Base-by-base conservation (phyloP, 2,329 filamentous ascomycete species). In the Colletotrichum chrysophilum region DNA sequence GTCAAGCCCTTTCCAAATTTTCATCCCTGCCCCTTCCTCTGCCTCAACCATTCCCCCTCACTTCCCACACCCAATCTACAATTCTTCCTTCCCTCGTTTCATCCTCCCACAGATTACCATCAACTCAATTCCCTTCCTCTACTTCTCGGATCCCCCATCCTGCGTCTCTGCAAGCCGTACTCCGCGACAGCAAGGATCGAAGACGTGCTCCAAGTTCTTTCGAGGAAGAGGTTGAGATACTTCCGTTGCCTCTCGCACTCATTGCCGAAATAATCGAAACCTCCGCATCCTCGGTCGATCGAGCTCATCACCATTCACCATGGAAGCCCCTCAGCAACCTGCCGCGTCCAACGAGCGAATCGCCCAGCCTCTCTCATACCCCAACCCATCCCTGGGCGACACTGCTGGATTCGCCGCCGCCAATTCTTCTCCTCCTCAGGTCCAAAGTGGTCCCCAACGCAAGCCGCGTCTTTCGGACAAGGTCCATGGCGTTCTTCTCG, bases 401-500 rank as follows among this genome's bases (percentile, higher is more conserved):
- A 80, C 78, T 61, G 79, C 75, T 32, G 71, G 67, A n/a, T 76
- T 75, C 12, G 70, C 65, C 36, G 60, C 32, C 18, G 32, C 60
- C 13, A 75, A 76, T 34, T 32, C 61, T 32, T 38, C 38, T 21
- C 43, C 61, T 55, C 38, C 48, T 16, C 61, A 36, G 36, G 21
- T n/a, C 24, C 36, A 21, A 38, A 38, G 43, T 13, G 18, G 14
- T 24, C 55, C 24, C 28, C 14, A 32, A n/a, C 13, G 26, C 24
- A 32, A n/a, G 28, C 58, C 18, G 18, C 28, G 38, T n/a, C 38
- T 43, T 43, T 43, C 28, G 18, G 28, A 7, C 6, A 24, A 8
- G 26, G 78, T 79, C 77, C 81, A 81, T 10, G 83, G 83, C 71
- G 68, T 77, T 16, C 77, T 80, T 12, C 81, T 88, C 24, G 81